Percentiles rank a stretch among this genome's conserved stretches.
phyloP scores from a whole-genome alignment of 1,139 yeast genomes.

The Geotrichum aggregatum region DNA sequence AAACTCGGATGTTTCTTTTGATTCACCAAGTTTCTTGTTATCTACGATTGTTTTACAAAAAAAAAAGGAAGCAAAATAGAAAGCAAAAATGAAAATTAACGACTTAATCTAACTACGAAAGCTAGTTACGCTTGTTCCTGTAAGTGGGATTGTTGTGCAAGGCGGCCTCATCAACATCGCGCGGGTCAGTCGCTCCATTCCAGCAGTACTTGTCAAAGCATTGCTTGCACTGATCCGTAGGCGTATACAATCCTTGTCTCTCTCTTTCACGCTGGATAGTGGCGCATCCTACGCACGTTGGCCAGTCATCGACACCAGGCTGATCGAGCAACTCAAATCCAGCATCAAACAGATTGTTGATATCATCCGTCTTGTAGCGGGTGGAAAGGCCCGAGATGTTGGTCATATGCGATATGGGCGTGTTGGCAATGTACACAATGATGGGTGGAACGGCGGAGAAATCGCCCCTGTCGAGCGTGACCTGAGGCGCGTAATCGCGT shows the following conservation, averaged over 20 bases:
- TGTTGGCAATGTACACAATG: conserved; percentile 74
- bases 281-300: conserved; percentile 85
- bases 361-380: conserved; percentile 58
- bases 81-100: not conserved
- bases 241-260: conserved; percentile 54
- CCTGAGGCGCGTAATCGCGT: conserved; percentile 49
- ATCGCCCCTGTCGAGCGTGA: conserved; percentile 22
- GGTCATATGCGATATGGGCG: conserved; percentile 61
- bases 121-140: not conserved
- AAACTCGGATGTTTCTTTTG: too few species aligned
- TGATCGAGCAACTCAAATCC: conserved; percentile 75
- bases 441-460: conserved; percentile 56
- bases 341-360: conserved; percentile 61
- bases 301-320: conserved; percentile 61
- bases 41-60: too few species aligned
- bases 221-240: conserved; percentile 67
- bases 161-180: conserved; percentile 9
- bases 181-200: conserved; percentile 51
- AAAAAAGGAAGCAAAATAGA: too few species aligned
- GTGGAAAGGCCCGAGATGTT: conserved; percentile 74
- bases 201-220: conserved; percentile 83
- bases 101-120: not conserved
- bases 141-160: conserved; percentile 16
- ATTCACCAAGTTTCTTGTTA: too few species aligned
- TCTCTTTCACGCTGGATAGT: conserved; percentile 79